Base-by-base conservation (phyloP, 495 filamentous ascomycete species). In the Aspergillus kassunensis region DNA sequence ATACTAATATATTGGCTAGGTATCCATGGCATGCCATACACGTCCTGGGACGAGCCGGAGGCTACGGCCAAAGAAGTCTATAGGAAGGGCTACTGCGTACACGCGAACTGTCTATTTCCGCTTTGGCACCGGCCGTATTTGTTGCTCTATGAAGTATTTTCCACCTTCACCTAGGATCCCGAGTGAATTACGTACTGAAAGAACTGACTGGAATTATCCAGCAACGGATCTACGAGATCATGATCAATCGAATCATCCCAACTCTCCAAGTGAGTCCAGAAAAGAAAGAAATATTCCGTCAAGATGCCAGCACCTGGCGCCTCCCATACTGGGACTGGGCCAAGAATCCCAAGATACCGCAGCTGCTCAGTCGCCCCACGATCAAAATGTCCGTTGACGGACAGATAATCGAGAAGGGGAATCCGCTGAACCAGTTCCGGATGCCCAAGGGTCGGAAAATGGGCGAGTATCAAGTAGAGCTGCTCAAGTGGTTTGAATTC, bases 301-400 rank as follows among this genome's bases (percentile, higher is more conserved):
- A 20, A 40, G 36, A 16, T 40, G 36, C 36, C 16, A 40, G 36
- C 6, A 40, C 36, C 36, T 40, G 36, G 36, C 16, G 36, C 6
- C 36, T 40, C 36, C 36, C 36, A 12, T 40, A 40, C 10, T 40
- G 36, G 36, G 36, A 40, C 36, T 40, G 36, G 36, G 36, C 36
- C 3, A 40, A 40, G 18, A 8, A 40, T 7, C 36, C 36, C 36
- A 40, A 15, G 9, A 40, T 40, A 6, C 36, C 36, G 18, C 10
- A 21, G 36, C 36, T 40, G 9, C 18, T 40, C 2, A 4, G 18
- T 21, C 36, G 16, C 2, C 16, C 16, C 8, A 40, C 20, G 23
- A 7, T 40, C 4, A 40, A 23, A 6, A 40, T 21, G 6, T 21
- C 10, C 6, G 3, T 21, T 6, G 2, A 1, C 18, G 36, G 36